Base-by-base conservation (phyloP, 225 moss, liverwort and hornwort genomes). In the Polytrichum formosum region DNA sequence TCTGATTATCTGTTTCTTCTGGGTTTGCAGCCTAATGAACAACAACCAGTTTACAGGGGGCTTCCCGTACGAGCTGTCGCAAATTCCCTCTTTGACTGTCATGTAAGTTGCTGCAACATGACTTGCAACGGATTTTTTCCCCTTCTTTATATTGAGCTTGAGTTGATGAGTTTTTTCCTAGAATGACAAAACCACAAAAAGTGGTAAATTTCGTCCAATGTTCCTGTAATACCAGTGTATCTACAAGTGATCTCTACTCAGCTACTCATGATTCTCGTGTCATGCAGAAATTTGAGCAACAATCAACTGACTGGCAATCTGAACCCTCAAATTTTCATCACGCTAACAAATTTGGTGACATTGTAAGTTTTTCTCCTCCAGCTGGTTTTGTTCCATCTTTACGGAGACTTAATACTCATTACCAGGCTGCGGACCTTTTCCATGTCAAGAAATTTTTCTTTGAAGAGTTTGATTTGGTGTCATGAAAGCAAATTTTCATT, bases 201-300 rank as follows among this genome's bases (percentile, higher is more conserved):
- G 53, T 22, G 22, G 18, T 4, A 26, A 8, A 54, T 5, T 54
- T 17, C 22, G 53, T 55, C 28, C 6, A 13, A 30, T 20, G 37
- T 18, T 13, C 29, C 46, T 46, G 3, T 65, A 65, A 19, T 21
- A 19, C 30, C 29, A 21, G 20, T 28, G 19, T 30, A 5, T 63
- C 5, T 26, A 63, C 1, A 5, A 23, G 16, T 53, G 37, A n/a
- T n/a, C 66, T 18, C 8, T 30, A 17, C 66, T 46, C 3, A 58
- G 6, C 3, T 9, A 58, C 23, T n/a, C 58, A 23, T 21, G 66
- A 37, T 6, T 33, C 67, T 54, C 46, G 22, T 56, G 58, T 19
- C 0, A 23, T 81, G 81, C 79, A 87, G 87, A 81, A 70, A 84
- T 67, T 53, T 87, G 56, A 73, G 84, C 70, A 63, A 73, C 78